These are phyloP conservation scores for Podaxis rugospora DNA, from an alignment of 768 basidiomycete species.

Conservation along the genomic window DNA sequence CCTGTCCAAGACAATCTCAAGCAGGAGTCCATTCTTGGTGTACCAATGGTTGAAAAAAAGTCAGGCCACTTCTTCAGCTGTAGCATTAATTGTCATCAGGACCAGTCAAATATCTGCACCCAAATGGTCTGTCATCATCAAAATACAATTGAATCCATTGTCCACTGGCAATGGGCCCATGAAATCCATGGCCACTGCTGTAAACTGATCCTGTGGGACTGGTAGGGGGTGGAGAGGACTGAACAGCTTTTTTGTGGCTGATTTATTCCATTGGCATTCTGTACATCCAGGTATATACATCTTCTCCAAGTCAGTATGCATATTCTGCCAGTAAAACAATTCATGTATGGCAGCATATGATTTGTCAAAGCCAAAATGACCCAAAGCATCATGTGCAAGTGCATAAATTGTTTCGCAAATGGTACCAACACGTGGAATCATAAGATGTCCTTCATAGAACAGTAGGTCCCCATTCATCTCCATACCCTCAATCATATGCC, in stretches of 20 bases:
- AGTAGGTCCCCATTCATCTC: too few relatives aligned
- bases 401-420: constrained; percentile 19
- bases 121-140: constrained; percentile 7
- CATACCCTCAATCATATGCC: too few relatives aligned
- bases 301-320: constrained; percentile 26
- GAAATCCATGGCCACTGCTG: constrained; percentile 8
- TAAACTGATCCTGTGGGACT: not conserved
- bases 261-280: constrained; percentile 36
- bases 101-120: not conserved
- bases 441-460: constrained; percentile 18
- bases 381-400: constrained; percentile 24
- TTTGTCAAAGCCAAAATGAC: constrained; percentile 34
- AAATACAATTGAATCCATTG: not conserved
- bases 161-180: constrained; percentile 6
- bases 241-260: constrained; percentile 16
- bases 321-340: constrained; percentile 31
- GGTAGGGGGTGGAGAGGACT: constrained; percentile 29
- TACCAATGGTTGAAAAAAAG: too few relatives aligned
- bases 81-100: too few relatives aligned
- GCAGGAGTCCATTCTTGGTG: too few relatives aligned
- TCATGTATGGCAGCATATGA: constrained; percentile 17
- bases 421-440: constrained; percentile 21
- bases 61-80: too few relatives aligned
- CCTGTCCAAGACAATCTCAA: too few relatives aligned
- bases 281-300: constrained; percentile 29